Evolutionary conservation across 2,329 filamentous ascomycete species (phyloP), one percentile per base, ranked within the genome.

Genomic region (Exophiala mesophila): DNA sequence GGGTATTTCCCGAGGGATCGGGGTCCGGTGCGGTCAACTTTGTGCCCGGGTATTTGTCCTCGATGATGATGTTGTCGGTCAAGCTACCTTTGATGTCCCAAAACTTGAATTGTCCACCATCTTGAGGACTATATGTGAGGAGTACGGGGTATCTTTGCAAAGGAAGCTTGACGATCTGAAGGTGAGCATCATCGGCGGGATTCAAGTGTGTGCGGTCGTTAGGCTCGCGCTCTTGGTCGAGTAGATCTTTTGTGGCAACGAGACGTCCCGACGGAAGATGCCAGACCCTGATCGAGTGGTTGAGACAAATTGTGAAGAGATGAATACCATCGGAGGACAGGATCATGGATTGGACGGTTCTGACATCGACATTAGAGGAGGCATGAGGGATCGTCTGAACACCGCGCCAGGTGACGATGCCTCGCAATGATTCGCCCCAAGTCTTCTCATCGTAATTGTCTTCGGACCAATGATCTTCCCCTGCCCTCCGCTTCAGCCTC

Each of bases 41-140:
- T 5, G 68, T 59, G 8, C 75, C 71, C 0, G 84, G 76, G 54
- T 85, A 88, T 16, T 87, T 68, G 55, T 94, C 87, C 49, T 80
- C 76, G 10, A 94, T 71, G 6, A 80, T 72, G 15, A 88, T 62
- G 2, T 52, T 66, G 52, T 54, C 67, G 51, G 55, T 83, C 73
- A 54, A 76, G n/a, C 65, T 76, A 39, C 82, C 77, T 53, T 81
- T 77, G 13, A 84, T 77, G 39, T 78, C 77, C 87, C 89, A 98
- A 60, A 98, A 89, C 63, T 95, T 97, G 73, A 98, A 97, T 59
- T 90, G 83, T 24, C 92, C 85, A 29, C 82, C 78, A 20, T 88
- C 85, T 50, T 92, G 80, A 1, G 92, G 90, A 8, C 89, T 96
- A 63, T 88, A 95, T 6, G 88, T 90, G 26, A 87, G 80, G 39